Conservation (phyloP, 2,329 filamentous ascomycete species). For the Claviceps capensis region DNA sequence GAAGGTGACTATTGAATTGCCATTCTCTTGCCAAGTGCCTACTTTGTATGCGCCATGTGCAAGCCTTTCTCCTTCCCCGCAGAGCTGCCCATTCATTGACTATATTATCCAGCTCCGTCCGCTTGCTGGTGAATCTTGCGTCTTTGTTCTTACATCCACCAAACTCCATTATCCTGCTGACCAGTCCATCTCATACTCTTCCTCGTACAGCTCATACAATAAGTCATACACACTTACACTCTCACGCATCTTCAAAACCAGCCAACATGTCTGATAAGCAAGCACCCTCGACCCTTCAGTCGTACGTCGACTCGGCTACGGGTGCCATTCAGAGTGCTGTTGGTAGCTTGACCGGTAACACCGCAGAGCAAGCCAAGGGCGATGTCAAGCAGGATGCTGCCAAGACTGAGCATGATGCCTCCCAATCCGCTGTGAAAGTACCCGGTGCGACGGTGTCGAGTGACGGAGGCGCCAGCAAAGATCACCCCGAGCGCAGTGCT, state of each 20-base stretch:
- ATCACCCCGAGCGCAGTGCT: slow-evolving; percentile 56
- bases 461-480: slow-evolving; percentile 55
- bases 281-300: slow-evolving; percentile 60
- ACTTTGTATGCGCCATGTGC: neutral
- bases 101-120: slow-evolving; percentile 2
- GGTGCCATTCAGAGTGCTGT: slow-evolving; percentile 60
- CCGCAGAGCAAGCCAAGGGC: slow-evolving; percentile 51
- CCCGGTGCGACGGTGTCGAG: slow-evolving; percentile 57
- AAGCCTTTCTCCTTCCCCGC: neutral
- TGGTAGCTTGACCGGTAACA: slow-evolving; percentile 60
- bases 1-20: neutral
- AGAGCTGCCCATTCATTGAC: neutral
- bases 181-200: neutral
- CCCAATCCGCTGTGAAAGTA: slow-evolving; percentile 61
- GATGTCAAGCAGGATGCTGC: slow-evolving; percentile 51
- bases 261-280: slow-evolving; percentile 17
- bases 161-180: neutral
- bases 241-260: neutral
- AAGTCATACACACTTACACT: neutral
- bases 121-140: neutral
- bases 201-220: neutral
- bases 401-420: slow-evolving; percentile 54
- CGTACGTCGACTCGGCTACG: slow-evolving; percentile 58
- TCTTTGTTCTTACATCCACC: neutral
- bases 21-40: slow-evolving; percentile 1